Base-by-base conservation (phyloP, 352 stramenopile genomes). In the Blastocystis sp. region DNA sequence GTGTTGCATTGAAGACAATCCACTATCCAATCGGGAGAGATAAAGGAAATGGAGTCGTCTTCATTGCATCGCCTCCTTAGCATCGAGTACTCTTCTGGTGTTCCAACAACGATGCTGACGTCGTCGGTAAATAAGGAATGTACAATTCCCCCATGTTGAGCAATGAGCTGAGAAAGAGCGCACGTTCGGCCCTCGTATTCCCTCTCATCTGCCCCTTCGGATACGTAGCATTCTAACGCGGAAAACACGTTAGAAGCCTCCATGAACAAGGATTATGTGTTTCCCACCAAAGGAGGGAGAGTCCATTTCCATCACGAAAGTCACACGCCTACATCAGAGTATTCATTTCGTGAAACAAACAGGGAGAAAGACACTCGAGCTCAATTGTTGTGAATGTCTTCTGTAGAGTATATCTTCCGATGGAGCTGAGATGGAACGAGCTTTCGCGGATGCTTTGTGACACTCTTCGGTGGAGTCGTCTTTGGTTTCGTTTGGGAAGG, bases 351-450 rank as follows among this genome's bases (percentile, higher is more conserved):
- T 41, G 26, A 62, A 81, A 63, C 71, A 81, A 59, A 78, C 29
- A 59, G 6, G 4, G 6, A 78, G n/a, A 31, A 26, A 65, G 19
- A 50, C 39, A 66, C 24, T 0, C 59, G 37, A 37, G 61, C 4
- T 37, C 61, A 78, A n/a, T 31, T 39, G n/a, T 59, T 78, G 10
- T n/a, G 19, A 31, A 81, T 33, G 60, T 81, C 71, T 66, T 81
- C 71, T 51, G 71, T 81, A n/a, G 71, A 62, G 66, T 65, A 35
- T 19, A 81, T 65, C 16, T 67, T 81, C n/a, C 51, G 71, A 3
- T 50, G 59, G 59, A 81, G 29, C 31, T 81, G 71, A 26, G 37
- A 65, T 9, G 71, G 71, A 33, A 71, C 63, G 31, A 71, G 33
- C 63, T 71, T 71, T 33, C 41, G 26, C 21, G 63, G 41, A 33